Percentiles rank a stretch among this genome's conserved stretches.
Evolutionary conservation across 2,329 filamentous ascomycete species (phyloP).

Genomic region (Hypoxylon sp.): DNA sequence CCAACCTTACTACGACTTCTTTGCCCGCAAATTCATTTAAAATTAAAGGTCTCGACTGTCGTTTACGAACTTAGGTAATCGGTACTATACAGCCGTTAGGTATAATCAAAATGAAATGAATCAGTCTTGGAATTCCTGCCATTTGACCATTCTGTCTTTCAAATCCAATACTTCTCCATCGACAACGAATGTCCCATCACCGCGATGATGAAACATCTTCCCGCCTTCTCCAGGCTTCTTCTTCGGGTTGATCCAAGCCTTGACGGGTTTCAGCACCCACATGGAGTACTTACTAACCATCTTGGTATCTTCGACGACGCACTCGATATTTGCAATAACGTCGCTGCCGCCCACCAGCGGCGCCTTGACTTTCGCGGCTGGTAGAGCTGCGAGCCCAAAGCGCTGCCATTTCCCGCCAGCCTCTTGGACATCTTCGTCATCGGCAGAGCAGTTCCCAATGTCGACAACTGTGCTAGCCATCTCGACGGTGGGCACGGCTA

Average conservation of each 20-base stretch:
- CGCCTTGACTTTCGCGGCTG: slow-evolving; percentile 49
- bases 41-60: slow-evolving; percentile 11
- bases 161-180: slow-evolving; percentile 53
- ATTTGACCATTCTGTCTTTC: slow-evolving; percentile 54
- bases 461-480: slow-evolving; percentile 52
- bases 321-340: slow-evolving; percentile 55
- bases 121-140: slow-evolving; percentile 53
- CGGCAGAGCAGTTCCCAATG: slow-evolving; percentile 53
- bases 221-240: slow-evolving; percentile 48
- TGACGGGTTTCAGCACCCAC: slow-evolving; percentile 54
- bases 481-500: slow-evolving; percentile 52
- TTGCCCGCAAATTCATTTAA: not conserved
- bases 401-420: slow-evolving; percentile 49
- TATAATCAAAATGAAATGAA: slow-evolving; percentile 4
- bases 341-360: slow-evolving; percentile 52
- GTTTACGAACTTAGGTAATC: slow-evolving; percentile 42
- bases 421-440: slow-evolving; percentile 35
- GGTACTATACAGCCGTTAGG: slow-evolving; percentile 42
- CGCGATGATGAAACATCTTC: slow-evolving; percentile 55
- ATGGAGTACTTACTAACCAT: slow-evolving; percentile 53
- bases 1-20: not conserved
- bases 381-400: slow-evolving; percentile 51
- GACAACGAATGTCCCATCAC: slow-evolving; percentile 52
- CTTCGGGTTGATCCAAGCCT: slow-evolving; percentile 52
- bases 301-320: slow-evolving; percentile 53